phyloP scores from a whole-genome alignment of 345 rosid genomes.

The Gossypium stocksii region DNA sequence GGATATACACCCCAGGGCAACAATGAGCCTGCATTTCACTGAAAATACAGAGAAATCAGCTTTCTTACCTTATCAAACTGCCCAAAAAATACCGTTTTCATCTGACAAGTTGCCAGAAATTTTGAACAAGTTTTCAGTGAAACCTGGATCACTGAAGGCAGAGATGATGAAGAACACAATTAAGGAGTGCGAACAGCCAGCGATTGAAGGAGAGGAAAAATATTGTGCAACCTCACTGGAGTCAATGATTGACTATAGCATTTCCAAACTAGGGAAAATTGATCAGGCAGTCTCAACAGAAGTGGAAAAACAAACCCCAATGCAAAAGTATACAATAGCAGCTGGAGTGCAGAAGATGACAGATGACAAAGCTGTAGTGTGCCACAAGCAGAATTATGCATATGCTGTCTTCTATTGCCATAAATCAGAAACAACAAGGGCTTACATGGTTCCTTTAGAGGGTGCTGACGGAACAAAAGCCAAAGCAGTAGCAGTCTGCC shows the following conservation, averaged over 20 bases:
- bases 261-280: conserved; percentile 59
- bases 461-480: conserved; percentile 58
- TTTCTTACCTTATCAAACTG: conserved; percentile 66
- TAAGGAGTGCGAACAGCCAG: conserved; percentile 59
- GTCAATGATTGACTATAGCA: conserved; percentile 74
- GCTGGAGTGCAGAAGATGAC: conserved; percentile 37
- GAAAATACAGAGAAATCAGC: conserved; percentile 35
- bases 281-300: conserved; percentile 61
- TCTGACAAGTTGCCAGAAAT: conserved; percentile 52
- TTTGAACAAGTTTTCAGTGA: conserved; percentile 44
- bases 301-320: conserved; percentile 32
- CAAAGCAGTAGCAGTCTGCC: conserved; percentile 77
- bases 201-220: conserved; percentile 69
- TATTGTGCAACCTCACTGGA: conserved; percentile 77
- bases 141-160: conserved; percentile 58
- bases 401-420: conserved; percentile 86
- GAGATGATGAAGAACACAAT: conserved; percentile 56
- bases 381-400: conserved; percentile 78
- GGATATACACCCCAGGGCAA: conserved; percentile 49
- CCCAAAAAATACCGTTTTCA: conserved; percentile 60
- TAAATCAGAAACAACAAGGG: conserved; percentile 46
- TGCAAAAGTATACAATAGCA: conserved; percentile 46
- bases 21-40: conserved; percentile 57
- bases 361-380: conserved; percentile 48
- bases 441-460: conserved; percentile 50